phyloP scores from a whole-genome alignment of 768 basidiomycete species.

The Coprinopsis strossmayeri region DNA sequence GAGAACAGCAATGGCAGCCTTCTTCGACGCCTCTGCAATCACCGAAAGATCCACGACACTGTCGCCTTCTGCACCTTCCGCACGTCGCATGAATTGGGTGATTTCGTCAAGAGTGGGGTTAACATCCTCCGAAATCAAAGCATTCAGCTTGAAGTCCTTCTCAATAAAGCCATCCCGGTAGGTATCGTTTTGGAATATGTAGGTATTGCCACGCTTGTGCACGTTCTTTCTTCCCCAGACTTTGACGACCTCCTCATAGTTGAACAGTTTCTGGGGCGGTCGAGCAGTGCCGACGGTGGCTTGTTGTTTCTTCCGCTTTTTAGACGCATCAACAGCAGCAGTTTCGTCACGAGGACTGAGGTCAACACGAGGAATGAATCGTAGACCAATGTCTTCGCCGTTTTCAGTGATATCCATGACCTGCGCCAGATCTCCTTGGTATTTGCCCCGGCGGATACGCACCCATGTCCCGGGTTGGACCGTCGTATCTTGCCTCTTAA shows the following conservation, averaged over 20 bases:
- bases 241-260: constrained; percentile 85
- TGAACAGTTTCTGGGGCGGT: constrained; percentile 90
- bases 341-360: constrained; percentile 82
- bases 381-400: constrained; percentile 86
- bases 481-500: constrained; percentile 88
- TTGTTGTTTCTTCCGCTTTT: constrained; percentile 71
- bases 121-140: constrained; percentile 78
- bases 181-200: constrained; percentile 88
- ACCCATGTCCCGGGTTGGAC: constrained; percentile 91
- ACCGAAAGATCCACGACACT: constrained; percentile 79
- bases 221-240: constrained; percentile 78
- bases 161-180: constrained; percentile 94
- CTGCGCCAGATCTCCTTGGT: constrained; percentile 91
- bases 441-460: constrained; percentile 88
- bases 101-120: constrained; percentile 97
- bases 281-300: constrained; percentile 53
- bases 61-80: constrained; percentile 61
- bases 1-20: constrained; percentile 87
- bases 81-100: constrained; percentile 76
- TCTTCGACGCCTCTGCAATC: constrained; percentile 88
- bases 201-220: constrained; percentile 62
- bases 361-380: constrained; percentile 97
- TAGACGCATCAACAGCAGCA: constrained; percentile 42
- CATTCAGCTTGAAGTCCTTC: constrained; percentile 86
- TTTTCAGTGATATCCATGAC: constrained; percentile 92